Base-by-base conservation (phyloP, 257 asterid species). In the Nicotiana tomentosiformis region DNA sequence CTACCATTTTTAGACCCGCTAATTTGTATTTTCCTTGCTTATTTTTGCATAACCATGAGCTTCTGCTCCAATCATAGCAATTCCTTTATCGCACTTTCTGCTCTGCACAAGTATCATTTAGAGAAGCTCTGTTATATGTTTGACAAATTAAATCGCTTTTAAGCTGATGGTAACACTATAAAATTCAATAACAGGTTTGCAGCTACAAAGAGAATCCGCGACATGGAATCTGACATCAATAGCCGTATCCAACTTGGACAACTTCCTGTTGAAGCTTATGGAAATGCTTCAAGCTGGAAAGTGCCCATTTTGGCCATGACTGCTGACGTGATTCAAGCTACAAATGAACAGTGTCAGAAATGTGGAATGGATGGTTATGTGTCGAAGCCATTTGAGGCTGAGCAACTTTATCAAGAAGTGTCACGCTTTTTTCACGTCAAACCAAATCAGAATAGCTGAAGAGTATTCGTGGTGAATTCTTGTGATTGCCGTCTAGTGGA, bases 281-380 rank as follows among this genome's bases (percentile, higher is more conserved):
- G 85, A 15, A 87, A 88, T 30, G 74, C 86, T 32, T 78, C 96
- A 32, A 91, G 82, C 60, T 94, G 99, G 99, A 97, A 92, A 74
- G 93, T 93, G 29, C 98, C 97, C 23, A 94, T 96, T 80, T 79
- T 96, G 86, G 99, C 99, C 79, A 96, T 96, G 98, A 96, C 99
- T 0, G 99, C 99, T 8, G 98, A 96, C 15, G 99, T 96, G 49
- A 90, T 96, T 87, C 98, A 94, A 77, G 99, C 98, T 8, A 94
- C 99, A 29, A 83, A 84, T 33, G 98, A 94, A 82, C 86, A 82
- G 80, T 96, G 99, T 86, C 87, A 85, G 76, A 84, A 37, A 80
- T 77, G 85, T 78, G 92, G 90, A 81, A 96, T 96, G 99, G 97
- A 96, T 83, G 99, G 99, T 35, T 96, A 93, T 20, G 98, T 96